Evolutionary conservation across 169 alveolate species (phyloP), one percentile per base, ranked within the genome.

Genomic region (Plasmodium yoelii): DNA sequence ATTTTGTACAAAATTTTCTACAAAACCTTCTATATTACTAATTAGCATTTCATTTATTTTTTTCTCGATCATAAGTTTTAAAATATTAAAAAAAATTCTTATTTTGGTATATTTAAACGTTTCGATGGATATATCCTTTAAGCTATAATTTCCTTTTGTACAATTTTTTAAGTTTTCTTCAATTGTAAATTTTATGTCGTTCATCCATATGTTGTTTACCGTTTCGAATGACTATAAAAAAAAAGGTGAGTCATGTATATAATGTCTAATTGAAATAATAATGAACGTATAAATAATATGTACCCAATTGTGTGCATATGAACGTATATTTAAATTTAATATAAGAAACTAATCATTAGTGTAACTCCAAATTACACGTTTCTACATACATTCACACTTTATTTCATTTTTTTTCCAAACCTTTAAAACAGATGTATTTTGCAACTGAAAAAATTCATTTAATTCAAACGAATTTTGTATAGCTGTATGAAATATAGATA

Each of bases 181-280:
- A 4, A 80, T 80, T 18, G 69, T 80, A 39, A 47, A 55, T 70
- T 80, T 80, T 19, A 80, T 80, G 63, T 80, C 90, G 49, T 56
- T 61, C 90, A 80, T 80, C 90, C 90, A 80, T 60, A 61, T 59
- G 47, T 55, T 80, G 65, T 80, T 80, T n/a, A 80, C 90, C 7
- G 63, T 69, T 34, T 80, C 90, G 67, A 80, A 80, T 47, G 90
- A 80, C 90, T 69, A 9, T 15, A 10, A 65, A 65, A 65, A 64
- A 26, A 64, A 34, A 34, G 42, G 42, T 12, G 18, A 51, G 4
- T 51, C 22, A 57, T 8, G 13, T 8, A 24, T 1, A n/a, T 10
- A 10, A 57, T 57, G 7, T 8, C 19, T 10, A n/a, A 24, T 15
- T 4, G 19, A 19, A 24, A 57, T n/a, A 10, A 57, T 57, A 57